A percentile compares a stretch with the other conserved stretches of the same genome.
phyloP scores from a whole-genome alignment of 2,329 filamentous ascomycete genomes.

The Neophaeococcomyces aloes region DNA sequence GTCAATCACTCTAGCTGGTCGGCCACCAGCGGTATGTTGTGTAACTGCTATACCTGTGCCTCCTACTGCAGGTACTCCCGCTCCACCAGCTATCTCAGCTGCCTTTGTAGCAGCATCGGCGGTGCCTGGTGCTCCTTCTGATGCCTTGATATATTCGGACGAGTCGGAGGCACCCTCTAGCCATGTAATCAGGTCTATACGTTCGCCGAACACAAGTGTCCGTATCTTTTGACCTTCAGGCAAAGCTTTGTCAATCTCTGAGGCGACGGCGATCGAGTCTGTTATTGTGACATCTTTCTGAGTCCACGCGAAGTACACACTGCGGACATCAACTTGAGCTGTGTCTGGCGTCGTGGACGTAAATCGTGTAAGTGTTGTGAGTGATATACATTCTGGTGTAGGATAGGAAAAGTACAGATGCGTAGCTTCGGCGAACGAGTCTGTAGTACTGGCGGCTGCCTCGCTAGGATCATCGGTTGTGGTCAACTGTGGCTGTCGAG shows the following conservation, averaged over 20 bases:
- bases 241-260: slow-evolving; percentile 69
- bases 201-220: slow-evolving; percentile 84
- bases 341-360: slow-evolving; percentile 51
- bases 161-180: slow-evolving; percentile 81
- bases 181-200: slow-evolving; percentile 85
- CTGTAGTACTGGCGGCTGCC: slow-evolving; percentile 48
- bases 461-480: slow-evolving; percentile 54
- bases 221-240: slow-evolving; percentile 55
- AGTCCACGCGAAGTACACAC: slow-evolving; percentile 91
- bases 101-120: slow-evolving; percentile 36
- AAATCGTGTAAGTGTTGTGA: slow-evolving; percentile 74
- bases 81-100: slow-evolving; percentile 43
- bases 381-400: slow-evolving; percentile 51
- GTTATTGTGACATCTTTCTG: slow-evolving; percentile 84
- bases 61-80: slow-evolving; percentile 31
- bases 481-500: slow-evolving; percentile 60
- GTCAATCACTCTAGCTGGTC: slow-evolving; percentile 61
- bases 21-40: slow-evolving; percentile 25
- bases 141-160: slow-evolving; percentile 81
- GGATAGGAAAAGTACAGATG: slow-evolving; percentile 60
- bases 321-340: slow-evolving; percentile 70
- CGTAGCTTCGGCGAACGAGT: slow-evolving; percentile 62
- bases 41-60: slow-evolving; percentile 32
- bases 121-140: slow-evolving; percentile 50
- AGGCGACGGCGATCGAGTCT: slow-evolving; percentile 79